Conservation (phyloP, 2,329 filamentous ascomycete genomes). For the Exophiala sp. region DNA sequence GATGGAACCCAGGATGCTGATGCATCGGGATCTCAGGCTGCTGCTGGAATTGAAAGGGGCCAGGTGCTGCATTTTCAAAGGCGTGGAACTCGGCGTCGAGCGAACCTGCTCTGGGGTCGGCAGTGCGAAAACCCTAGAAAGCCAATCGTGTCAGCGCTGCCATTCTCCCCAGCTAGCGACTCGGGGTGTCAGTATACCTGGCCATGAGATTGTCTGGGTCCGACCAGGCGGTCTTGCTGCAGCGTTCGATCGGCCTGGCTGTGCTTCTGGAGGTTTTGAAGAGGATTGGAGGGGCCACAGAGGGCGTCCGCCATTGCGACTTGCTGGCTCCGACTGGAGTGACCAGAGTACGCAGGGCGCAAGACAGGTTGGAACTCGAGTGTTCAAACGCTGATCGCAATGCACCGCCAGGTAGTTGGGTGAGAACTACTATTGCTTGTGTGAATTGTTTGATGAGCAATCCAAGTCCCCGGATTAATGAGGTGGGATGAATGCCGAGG, state of each 20-base stretch:
- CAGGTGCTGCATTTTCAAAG: conserved; percentile 52
- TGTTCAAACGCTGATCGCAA: too few species aligned
- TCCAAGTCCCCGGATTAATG: too few species aligned
- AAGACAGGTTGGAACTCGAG: too few species aligned
- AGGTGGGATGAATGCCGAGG: too few species aligned
- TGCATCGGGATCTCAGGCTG: conserved; percentile 23
- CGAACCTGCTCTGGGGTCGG: conserved; percentile 48
- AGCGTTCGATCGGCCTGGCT: conserved; percentile 61
- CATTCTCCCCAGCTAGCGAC: too few species aligned
- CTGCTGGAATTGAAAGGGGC: conserved; percentile 31
- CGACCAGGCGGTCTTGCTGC: conserved; percentile 63
- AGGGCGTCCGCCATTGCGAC: conserved; percentile 59
- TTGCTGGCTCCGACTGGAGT: background rate
- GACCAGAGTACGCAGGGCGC: background rate
- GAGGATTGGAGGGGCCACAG: conserved; percentile 69
- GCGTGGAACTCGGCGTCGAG: conserved; percentile 64
- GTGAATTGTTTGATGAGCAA: too few species aligned
- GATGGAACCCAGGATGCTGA: conserved; percentile 21
- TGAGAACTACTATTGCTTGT: too few species aligned
- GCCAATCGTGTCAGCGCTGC: background rate
- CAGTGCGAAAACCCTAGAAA: conserved; percentile 57
- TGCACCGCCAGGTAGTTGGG: too few species aligned
- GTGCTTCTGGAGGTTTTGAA: conserved; percentile 68
- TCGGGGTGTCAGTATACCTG: conserved; percentile 45
- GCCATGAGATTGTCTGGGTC: conserved; percentile 47